phyloP scores from a whole-genome alignment of 1,284 basidiomycete species.

The Ceratobasidium sp. region DNA sequence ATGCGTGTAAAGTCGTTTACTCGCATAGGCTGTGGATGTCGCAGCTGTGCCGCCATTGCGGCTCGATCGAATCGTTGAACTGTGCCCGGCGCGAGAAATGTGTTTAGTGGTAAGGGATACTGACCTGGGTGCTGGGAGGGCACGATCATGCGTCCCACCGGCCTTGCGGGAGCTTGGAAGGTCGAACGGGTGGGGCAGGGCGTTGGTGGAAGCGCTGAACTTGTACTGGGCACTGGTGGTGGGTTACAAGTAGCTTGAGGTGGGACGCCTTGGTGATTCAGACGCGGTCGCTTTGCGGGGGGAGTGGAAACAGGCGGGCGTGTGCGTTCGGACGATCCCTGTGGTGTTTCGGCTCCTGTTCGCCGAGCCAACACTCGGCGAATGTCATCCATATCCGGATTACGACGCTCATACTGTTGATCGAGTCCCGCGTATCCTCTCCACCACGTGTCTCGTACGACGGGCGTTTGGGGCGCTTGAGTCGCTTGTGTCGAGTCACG shows the following conservation, averaged over 20 bases:
- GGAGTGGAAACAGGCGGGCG: not conserved
- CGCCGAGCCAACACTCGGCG: not conserved
- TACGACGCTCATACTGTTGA: slow-evolving; percentile 14
- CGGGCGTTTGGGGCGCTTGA: not conserved
- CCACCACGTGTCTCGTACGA: not conserved
- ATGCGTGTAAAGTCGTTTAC: not conserved
- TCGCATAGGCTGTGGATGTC: not conserved
- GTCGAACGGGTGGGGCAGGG: not conserved
- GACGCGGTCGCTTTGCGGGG: not conserved
- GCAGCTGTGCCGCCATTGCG: not conserved
- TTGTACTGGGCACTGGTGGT: not conserved
- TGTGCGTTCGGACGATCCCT: not conserved
- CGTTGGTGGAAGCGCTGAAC: not conserved
- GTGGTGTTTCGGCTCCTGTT: not conserved
- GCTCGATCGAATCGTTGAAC: not conserved
- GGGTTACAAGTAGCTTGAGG: not conserved
- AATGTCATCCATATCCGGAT: slow-evolving; percentile 7
- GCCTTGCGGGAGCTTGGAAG: slow-evolving; percentile 13
- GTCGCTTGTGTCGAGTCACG: not conserved
- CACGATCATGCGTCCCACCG: slow-evolving; percentile 9
- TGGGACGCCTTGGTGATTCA: not conserved
- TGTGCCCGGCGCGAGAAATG: not conserved
- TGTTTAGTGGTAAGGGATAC: not conserved
- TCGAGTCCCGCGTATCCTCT: not conserved
- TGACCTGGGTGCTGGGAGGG: not conserved